Evolutionary conservation across 2,329 filamentous ascomycete genomes (phyloP).

Genomic region (Aureobasidium mangrovei): DNA sequence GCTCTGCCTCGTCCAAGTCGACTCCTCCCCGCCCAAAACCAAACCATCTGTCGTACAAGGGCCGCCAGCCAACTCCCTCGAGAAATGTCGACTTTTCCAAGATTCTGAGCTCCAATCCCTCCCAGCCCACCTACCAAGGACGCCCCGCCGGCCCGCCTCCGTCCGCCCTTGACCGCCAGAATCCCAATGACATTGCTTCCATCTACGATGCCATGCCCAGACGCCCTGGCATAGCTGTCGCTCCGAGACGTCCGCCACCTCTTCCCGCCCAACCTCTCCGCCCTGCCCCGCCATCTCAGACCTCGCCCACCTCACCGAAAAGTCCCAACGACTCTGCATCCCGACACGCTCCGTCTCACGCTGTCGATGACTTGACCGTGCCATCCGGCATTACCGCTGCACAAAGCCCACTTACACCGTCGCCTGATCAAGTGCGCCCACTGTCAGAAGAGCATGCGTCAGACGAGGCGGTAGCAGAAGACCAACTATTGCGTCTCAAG

Average conservation of each 20-base stretch:
- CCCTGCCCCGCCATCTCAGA: not conserved
- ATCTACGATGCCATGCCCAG: not conserved
- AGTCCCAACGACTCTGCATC: not conserved
- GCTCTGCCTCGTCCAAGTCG: not conserved
- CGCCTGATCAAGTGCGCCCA: not conserved
- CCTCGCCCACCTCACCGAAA: not conserved
- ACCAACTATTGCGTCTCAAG: not conserved
- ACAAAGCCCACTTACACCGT: not conserved
- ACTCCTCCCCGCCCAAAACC: not conserved
- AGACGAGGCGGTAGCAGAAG: not conserved
- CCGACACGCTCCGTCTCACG: not conserved
- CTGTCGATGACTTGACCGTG: not conserved
- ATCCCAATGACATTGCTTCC: slow-evolving; percentile 1
- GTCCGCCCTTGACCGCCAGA: not conserved
- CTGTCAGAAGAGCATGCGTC: too few relatives aligned
- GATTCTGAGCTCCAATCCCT: not conserved
- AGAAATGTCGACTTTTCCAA: not conserved
- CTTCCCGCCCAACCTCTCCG: not conserved
- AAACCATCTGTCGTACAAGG: not conserved
- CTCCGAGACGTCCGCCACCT: not conserved
- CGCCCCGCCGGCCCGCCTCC: not conserved
- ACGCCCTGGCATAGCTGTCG: not conserved
- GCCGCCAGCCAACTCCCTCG: not conserved
- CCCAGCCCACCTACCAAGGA: not conserved
- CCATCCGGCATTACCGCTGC: not conserved